phyloP scores from a whole-genome alignment of 139 green algal genomes.

The Ettlia oleoabundans region DNA sequence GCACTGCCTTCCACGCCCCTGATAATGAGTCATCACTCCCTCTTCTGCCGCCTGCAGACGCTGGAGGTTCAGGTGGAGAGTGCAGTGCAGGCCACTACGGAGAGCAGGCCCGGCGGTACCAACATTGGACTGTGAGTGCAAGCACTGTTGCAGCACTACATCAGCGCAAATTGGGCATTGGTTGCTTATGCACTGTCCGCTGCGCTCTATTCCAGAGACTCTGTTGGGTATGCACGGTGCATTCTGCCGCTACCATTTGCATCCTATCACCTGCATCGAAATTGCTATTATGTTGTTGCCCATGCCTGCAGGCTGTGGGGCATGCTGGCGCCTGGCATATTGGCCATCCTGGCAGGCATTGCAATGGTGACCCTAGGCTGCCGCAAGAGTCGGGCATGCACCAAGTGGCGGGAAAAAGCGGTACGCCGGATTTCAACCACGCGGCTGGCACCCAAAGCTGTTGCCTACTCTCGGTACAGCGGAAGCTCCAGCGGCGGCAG shows the following conservation, averaged over 20 bases:
- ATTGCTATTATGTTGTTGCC: background rate
- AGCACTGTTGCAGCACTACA: no score
- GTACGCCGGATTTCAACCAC: conserved; percentile 11
- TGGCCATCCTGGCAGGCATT: conserved; percentile 3
- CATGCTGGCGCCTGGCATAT: conserved; percentile 20
- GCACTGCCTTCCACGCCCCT: no score
- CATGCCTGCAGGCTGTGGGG: background rate
- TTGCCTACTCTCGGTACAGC: background rate
- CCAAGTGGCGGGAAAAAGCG: background rate
- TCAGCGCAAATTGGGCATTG: no score
- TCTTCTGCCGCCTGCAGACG: conserved; percentile 1
- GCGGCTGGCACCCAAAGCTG: background rate
- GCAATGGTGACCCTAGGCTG: conserved; percentile 8
- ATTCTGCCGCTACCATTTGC: no score
- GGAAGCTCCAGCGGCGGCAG: no score
- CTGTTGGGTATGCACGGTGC: background rate
- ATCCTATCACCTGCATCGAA: background rate
- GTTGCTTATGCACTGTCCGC: background rate
- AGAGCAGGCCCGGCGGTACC: background rate
- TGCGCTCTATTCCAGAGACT: background rate
- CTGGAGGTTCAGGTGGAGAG: conserved; percentile 39
- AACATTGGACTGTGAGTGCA: background rate
- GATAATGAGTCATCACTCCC: no score
- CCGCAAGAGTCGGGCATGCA: background rate
- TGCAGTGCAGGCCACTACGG: background rate